A percentile compares a stretch with the other conserved stretches of the same genome.
Conservation (phyloP, 768 basidiomycete species). For the Bullera alba region DNA sequence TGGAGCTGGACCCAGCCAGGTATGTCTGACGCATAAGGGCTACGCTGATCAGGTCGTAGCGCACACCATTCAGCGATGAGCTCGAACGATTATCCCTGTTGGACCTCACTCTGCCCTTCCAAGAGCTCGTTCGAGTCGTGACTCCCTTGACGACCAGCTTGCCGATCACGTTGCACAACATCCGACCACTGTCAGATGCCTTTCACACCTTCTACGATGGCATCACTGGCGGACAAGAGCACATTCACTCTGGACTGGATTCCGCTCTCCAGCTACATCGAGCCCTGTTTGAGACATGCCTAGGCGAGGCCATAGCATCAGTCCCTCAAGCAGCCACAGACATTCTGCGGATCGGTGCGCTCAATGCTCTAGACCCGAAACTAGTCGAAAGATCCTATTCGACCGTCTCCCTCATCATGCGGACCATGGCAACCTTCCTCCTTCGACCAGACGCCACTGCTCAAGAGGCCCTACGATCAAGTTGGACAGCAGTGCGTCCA, state of each 20-base stretch:
- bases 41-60: conserved; percentile 13
- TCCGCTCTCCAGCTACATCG: conserved; percentile 41
- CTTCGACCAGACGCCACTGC: conserved; percentile 19
- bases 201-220: conserved; percentile 33
- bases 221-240: conserved; percentile 24
- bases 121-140: conserved; percentile 30
- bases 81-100: conserved; percentile 41
- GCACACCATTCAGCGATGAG: conserved; percentile 39
- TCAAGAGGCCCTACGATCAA: conserved; percentile 6
- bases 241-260: conserved; percentile 36
- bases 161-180: conserved; percentile 43
- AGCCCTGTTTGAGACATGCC: conserved; percentile 38
- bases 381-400: conserved; percentile 43
- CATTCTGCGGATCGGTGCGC: conserved; percentile 27
- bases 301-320: conserved; percentile 27
- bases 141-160: conserved; percentile 39
- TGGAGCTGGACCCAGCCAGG: conserved; percentile 26
- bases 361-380: conserved; percentile 35
- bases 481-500: conserved; percentile 31
- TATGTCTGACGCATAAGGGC: conserved; percentile 14
- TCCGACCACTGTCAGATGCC: conserved; percentile 17
- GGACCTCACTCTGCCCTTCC: conserved; percentile 43
- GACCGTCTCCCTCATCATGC: conserved; percentile 39
- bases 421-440: conserved; percentile 26
- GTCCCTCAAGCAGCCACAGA: conserved; percentile 20